Evolutionary conservation across 306 rosid genomes (phyloP).

Genomic region (Vicia villosa): DNA sequence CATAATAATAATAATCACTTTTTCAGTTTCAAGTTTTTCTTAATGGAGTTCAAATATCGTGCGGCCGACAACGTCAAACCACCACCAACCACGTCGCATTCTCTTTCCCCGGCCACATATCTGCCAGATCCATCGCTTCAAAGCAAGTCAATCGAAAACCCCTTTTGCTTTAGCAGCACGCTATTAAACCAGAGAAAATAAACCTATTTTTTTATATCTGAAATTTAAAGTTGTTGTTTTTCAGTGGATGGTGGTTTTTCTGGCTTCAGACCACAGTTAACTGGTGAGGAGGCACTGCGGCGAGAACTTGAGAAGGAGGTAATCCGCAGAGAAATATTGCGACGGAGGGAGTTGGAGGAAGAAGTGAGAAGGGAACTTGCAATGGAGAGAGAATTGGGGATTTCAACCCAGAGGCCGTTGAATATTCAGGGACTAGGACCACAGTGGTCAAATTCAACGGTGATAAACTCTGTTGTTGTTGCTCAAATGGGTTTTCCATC

Average conservation of each 20-base stretch:
- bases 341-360: slow-evolving; percentile 52
- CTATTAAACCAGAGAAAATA: neutral
- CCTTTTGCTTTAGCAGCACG: neutral
- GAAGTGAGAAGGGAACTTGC: too few species aligned
- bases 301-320: too few species aligned
- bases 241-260: slow-evolving; percentile 21
- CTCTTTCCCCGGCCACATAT: neutral
- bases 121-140: neutral
- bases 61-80: neutral
- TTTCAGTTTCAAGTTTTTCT: neutral
- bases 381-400: too few species aligned
- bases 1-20: too few species aligned
- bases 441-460: too few species aligned
- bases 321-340: slow-evolving; percentile 50
- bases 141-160: neutral
- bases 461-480: too few species aligned
- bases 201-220: neutral
- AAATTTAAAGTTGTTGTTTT: too few species aligned
- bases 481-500: too few species aligned
- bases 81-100: neutral
- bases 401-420: too few species aligned
- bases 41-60: slow-evolving; percentile 5
- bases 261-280: too few species aligned
- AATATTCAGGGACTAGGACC: too few species aligned
- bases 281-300: too few species aligned